phyloP scores from a whole-genome alignment of 208 protist genomes.

The Acanthamoeba triangularis region DNA sequence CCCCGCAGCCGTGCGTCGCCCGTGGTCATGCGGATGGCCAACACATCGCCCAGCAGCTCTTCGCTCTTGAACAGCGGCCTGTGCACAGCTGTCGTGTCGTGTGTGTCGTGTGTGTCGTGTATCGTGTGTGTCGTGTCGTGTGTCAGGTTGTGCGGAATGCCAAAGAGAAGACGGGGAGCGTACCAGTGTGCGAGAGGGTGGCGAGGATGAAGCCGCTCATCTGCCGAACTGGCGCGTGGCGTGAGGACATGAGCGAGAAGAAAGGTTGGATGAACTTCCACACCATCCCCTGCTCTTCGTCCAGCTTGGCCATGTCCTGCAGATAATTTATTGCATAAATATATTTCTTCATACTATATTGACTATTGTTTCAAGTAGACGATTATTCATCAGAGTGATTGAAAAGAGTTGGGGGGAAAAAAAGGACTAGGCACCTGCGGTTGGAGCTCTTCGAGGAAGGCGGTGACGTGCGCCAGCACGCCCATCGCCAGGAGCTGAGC shows the following conservation, averaged over 20 bases:
- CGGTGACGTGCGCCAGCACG: not conserved
- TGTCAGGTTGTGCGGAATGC: not conserved
- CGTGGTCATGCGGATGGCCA: not conserved
- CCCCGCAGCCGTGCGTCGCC: not conserved
- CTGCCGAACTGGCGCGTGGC: not conserved
- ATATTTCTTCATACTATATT: too few species aligned
- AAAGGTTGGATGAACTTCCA: constrained; percentile 27
- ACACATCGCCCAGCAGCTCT: not conserved
- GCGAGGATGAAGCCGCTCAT: constrained; percentile 10
- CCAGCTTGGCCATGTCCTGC: not conserved
- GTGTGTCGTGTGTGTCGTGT: too few species aligned
- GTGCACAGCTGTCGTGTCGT: not conserved
- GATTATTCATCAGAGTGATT: too few species aligned
- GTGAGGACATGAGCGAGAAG: not conserved
- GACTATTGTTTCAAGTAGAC: too few species aligned
- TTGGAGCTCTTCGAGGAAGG: not conserved
- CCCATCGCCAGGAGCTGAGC: not conserved
- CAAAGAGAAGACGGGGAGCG: not conserved
- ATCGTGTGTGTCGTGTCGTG: too few species aligned
- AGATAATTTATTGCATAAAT: too few species aligned
- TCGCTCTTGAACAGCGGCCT: constrained; percentile 5
- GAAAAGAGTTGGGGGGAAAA: too few species aligned
- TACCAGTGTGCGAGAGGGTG: not conserved
- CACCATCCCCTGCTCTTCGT: not conserved
- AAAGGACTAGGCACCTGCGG: not conserved